These are phyloP conservation scores for Nepenthes mirabilis DNA, from an alignment of 148 eudicot species.

Conservation along the genomic window DNA sequence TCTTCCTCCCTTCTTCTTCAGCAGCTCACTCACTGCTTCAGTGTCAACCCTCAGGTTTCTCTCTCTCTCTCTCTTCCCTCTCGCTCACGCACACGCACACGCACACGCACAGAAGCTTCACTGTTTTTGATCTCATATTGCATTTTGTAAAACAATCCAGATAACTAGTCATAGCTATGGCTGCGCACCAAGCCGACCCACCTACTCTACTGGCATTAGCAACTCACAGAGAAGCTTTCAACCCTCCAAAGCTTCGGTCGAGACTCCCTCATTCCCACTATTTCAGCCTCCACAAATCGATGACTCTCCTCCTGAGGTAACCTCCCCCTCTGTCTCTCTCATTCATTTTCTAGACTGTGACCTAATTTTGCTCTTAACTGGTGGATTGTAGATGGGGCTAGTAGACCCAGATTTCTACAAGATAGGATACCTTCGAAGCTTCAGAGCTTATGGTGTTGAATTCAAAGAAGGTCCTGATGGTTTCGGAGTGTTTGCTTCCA, in stretches of 20 bases:
- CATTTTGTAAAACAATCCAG: constrained; percentile 12
- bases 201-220: neutral
- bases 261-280: constrained; percentile 33
- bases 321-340: neutral
- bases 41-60: constrained; percentile 23
- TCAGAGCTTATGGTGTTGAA: constrained; percentile 93
- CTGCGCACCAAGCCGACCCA: constrained; percentile 4
- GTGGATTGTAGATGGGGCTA: constrained; percentile 39
- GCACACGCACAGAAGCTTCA: neutral
- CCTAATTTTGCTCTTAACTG: neutral
- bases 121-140: neutral
- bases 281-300: constrained; percentile 34
- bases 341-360: neutral
- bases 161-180: constrained; percentile 16
- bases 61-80: neutral
- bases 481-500: constrained; percentile 87
- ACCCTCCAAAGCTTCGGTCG: constrained; percentile 16
- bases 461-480: constrained; percentile 97
- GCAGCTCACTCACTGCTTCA: constrained; percentile 21
- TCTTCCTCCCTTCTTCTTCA: constrained; percentile 26
- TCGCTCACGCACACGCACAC: neutral
- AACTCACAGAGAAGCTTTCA: neutral
- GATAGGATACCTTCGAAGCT: constrained; percentile 74
- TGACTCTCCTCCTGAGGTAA: constrained; percentile 41
- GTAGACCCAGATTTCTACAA: constrained; percentile 92